Base-by-base conservation (phyloP, 1,139 yeast genomes). In the Waltiozyma sp. region DNA sequence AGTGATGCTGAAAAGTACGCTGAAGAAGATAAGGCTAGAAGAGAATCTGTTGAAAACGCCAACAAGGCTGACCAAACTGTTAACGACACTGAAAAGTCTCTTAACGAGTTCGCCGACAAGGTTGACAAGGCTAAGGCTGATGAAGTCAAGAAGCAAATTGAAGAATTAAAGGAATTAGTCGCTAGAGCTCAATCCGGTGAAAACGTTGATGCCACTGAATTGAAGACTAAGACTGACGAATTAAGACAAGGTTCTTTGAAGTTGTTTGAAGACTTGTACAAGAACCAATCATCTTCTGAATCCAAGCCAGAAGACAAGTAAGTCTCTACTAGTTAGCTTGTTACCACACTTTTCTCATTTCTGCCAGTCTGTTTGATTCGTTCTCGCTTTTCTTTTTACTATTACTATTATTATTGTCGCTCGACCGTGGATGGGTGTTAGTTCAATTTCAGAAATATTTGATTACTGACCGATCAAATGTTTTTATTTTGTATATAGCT, bases 31-130 rank as follows among this genome's bases (percentile, higher is more conserved):
- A 53, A 49, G 41, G 91, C 91, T 54, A 65, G 69, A 54, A 82
- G 85, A 68, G 95, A 87, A 72, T 76, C 95, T 47, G 89, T 91
- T 64, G 97, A 91, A 74, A 71, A 75, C 58, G 95, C 96, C 62
- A 91, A 91, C 88, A 87, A 87, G 68, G 96, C 96, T 54, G 97
- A 91, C 69, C 89, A 86, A 69, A 80, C 89, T 66, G 86, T 93
- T 69, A 86, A 86, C 70, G 97, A 89, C 70, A 89, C 96, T 59
- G 97, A 91, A 74, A 75, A 77, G 72, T 88, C 96, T 45, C 74
- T 91, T 68, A 82, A 79, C 68, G 96, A 91, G 74, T 87, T 85
- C 73, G 89, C 85, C 73, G 95, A 85, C 56, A 93, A 89, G 74
- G 69, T 91, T 55, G 80, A 80, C 53, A 93, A 83, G 61, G 88